A percentile compares a stretch with the other conserved stretches of the same genome.
Evolutionary conservation across 192 early-diverging fungal genomes (phyloP).

Genomic region (Neocallimastix lanati): DNA sequence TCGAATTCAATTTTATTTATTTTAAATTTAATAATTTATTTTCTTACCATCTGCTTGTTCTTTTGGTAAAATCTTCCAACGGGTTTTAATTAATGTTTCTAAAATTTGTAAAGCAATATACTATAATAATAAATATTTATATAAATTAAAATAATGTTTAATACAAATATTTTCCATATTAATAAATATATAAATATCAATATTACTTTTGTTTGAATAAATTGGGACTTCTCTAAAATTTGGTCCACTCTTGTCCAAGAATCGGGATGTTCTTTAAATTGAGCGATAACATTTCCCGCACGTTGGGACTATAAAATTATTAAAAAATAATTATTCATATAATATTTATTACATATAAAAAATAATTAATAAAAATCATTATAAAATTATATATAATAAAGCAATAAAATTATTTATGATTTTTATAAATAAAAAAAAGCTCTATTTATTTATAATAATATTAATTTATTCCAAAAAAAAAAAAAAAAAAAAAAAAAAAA

Average conservation of each 20-base stretch:
- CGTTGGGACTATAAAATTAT: background rate
- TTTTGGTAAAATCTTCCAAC: constrained; percentile 86
- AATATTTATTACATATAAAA: too few relatives aligned
- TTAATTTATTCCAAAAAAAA: too few relatives aligned
- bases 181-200: too few relatives aligned
- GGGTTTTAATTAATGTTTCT: constrained; percentile 85
- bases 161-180: too few relatives aligned
- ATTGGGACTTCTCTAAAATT: constrained; percentile 67
- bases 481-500: too few relatives aligned
- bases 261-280: constrained; percentile 89
- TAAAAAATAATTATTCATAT: background rate
- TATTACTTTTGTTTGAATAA: constrained; percentile 67
- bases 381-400: too few relatives aligned
- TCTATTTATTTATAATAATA: too few relatives aligned
- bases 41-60: constrained; percentile 57
- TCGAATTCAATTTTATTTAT: too few relatives aligned
- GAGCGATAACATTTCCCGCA: constrained; percentile 13
- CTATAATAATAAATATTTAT: constrained; percentile 18
- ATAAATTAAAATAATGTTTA: background rate
- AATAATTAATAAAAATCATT: too few relatives aligned
- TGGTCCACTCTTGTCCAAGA: constrained; percentile 88
- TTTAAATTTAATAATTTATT: too few relatives aligned
- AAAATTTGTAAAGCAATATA: constrained; percentile 84
- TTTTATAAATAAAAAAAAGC: too few relatives aligned
- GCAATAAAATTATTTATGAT: too few relatives aligned